Evolutionary conservation across 345 rosid genomes (phyloP), one percentile per base, ranked within the genome.

Genomic region (Eucalyptus curtisii): DNA sequence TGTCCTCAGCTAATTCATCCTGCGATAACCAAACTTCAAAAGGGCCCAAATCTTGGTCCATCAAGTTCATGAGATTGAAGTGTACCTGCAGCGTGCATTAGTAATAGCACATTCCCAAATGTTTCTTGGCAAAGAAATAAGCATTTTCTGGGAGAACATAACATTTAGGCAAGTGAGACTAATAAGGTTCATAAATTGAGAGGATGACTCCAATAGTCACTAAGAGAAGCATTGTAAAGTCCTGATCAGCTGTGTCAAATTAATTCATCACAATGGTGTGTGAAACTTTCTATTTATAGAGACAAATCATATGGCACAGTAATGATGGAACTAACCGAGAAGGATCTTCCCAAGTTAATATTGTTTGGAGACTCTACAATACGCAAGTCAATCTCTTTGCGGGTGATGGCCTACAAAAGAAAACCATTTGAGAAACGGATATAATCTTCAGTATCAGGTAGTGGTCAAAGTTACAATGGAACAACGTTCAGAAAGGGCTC

Each of bases 1-100:
- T 95, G 90, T 96, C 97, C 87, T 91, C 94, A 40, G 53, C 92
- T 59, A 93, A 90, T 90, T 93, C 95, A 90, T 90, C 92, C 91
- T 94, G 93, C 10, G 97, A 92, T 90, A 97, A 85, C 91, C 95
- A 93, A 88, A 96, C 94, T 91, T 96, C 97, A 79, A 98, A 98
- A 68, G 99, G 97, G 49, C 99, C 99, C 91, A 94, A 89, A 87
- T 93, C 93, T 88, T 90, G 95, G 85, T 97, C 99, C 7, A 94
- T 95, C 91, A 92, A 96, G 93, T 97, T 98, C 90, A 90, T 90
- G 89, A 98, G 95, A 89, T 94, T 97, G 92, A 97, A 87, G 90
- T 87, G 92, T 85, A 97, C 94, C 99, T 98, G 93, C 64, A 88
- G 87, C 87, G 85, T 88, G 84, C 64, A 50, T 13, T 52, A 30